These are phyloP conservation scores for Gaertneriomyces sp. DNA, from an alignment of 192 early-diverging fungal species.

Conservation along the genomic window DNA sequence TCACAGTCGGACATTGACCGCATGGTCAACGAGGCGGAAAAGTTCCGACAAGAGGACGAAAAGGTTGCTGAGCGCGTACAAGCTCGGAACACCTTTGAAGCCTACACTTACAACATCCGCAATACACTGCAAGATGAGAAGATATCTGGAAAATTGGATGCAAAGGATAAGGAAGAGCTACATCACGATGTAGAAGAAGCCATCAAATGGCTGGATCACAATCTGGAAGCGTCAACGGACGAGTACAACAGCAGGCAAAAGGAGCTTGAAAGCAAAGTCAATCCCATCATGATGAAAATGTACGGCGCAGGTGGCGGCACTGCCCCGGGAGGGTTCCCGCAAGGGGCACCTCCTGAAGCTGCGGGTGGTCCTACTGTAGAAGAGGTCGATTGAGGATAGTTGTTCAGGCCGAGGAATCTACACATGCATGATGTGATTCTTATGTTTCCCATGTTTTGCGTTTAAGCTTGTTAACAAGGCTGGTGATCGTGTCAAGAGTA, in stretches of 20 bases:
- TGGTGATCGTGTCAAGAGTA: no score
- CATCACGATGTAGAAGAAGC: constrained; percentile 68
- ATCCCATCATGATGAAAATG: constrained; percentile 89
- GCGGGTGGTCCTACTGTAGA: constrained; percentile 43
- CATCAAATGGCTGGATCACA: constrained; percentile 84
- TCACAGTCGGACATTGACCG: constrained; percentile 88
- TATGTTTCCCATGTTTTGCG: not conserved
- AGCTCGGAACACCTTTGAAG: constrained; percentile 84
- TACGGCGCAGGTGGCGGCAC: constrained; percentile 70
- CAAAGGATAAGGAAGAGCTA: constrained; percentile 78
- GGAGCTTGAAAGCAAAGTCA: constrained; percentile 80
- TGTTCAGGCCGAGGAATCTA: not conserved
- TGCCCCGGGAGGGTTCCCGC: constrained; percentile 47
- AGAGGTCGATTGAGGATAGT: constrained; percentile 38
- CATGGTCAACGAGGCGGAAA: constrained; percentile 88
- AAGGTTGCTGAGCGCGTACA: constrained; percentile 72
- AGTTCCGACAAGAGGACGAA: constrained; percentile 90
- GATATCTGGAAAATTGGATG: constrained; percentile 67
- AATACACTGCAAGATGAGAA: constrained; percentile 76
- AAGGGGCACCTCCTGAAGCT: constrained; percentile 55
- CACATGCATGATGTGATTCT: not conserved
- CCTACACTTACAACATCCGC: constrained; percentile 86
- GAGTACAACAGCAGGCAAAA: constrained; percentile 86
- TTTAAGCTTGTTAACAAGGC: no score
- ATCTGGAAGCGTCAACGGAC: constrained; percentile 84